Evolutionary conservation across 352 stramenopile genomes (phyloP), one percentile per base, ranked within the genome.

Genomic region (Phytophthora quininea): DNA sequence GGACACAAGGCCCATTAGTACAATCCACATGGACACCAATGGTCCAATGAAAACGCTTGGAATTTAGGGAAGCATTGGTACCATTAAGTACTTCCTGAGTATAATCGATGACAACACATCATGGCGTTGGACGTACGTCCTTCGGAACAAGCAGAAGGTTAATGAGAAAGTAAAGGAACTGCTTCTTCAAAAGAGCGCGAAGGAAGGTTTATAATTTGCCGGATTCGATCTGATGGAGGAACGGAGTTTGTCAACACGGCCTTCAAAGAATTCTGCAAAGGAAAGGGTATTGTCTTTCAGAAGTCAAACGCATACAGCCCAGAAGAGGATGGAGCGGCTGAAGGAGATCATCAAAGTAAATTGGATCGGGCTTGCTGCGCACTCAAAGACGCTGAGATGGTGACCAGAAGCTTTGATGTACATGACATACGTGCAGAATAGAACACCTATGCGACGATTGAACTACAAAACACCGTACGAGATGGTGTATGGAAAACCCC

Each of bases 31-130:
- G 60, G 33, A 53, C 43, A 62, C 60, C 14, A 67, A 61, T 19
- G 45, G 60, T 6, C 60, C 51, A 8, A 67, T 57, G 43, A 67
- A 58, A 60, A 55, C 43, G 4, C 55, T 62, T 31, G 60, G 45
- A 15, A 31, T 56, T 12, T 37, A 57, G 12, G 53, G 49, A n/a
- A 54, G 33, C 15, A 10, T 40, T 29, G 61, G 61, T 11, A 62
- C 35, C 11, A 63, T 43, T 43, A 10, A 37, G n/a, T 64, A 64
- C 47, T 63, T 63, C 19, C 30, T 68, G 27, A 58, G 35, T 14
- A 62, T 68, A 2, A 68, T 68, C 54, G 46, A 63, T n/a, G 53
- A 58, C 19, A 55, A 62, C 7, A 68, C 53, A 31, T 68, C 60
- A 29, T 67, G 43, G 43, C 32, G 32, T 12, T 67, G 51, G 51